Percentiles rank a stretch among this genome's conserved stretches.
Evolutionary conservation across 495 filamentous ascomycete species (phyloP).

Genomic region (Terfezia boudieri): DNA sequence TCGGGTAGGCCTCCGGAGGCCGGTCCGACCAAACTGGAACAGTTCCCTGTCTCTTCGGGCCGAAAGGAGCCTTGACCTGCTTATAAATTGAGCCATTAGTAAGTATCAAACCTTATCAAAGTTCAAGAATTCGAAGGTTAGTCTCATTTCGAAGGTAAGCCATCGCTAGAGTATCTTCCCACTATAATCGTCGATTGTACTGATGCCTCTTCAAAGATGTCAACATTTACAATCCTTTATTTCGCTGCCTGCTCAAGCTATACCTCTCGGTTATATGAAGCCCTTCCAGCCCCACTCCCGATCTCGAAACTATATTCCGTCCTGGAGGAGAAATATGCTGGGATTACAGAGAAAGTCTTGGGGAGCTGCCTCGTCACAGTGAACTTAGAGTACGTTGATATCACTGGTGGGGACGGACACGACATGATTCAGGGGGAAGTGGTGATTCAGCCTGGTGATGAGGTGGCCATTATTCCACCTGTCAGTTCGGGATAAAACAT

Average conservation of each 20-base stretch:
- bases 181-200: too few species aligned
- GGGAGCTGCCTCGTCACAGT: constrained; percentile 61
- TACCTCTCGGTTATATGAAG: constrained; percentile 48
- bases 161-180: too few species aligned
- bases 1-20: too few species aligned
- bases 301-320: constrained; percentile 39
- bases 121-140: too few species aligned
- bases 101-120: too few species aligned
- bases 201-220: not conserved
- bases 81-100: too few species aligned
- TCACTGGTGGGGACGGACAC: constrained; percentile 20
- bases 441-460: constrained; percentile 54
- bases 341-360: constrained; percentile 54
- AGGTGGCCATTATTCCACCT: constrained; percentile 92
- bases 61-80: too few species aligned
- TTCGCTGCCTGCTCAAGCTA: constrained; percentile 60
- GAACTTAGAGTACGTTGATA: constrained; percentile 72
- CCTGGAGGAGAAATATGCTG: constrained; percentile 60
- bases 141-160: too few species aligned
- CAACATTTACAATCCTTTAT: constrained; percentile 57
- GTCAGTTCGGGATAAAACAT: constrained; percentile 55
- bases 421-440: constrained; percentile 21
- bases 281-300: constrained; percentile 47
- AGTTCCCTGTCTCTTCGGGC: too few species aligned
- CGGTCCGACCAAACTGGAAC: too few species aligned